Percentiles rank a stretch among this genome's conserved stretches.
These are phyloP conservation scores for Starmerella apis DNA, from an alignment of 805 yeast genomes.

Conservation along the genomic window DNA sequence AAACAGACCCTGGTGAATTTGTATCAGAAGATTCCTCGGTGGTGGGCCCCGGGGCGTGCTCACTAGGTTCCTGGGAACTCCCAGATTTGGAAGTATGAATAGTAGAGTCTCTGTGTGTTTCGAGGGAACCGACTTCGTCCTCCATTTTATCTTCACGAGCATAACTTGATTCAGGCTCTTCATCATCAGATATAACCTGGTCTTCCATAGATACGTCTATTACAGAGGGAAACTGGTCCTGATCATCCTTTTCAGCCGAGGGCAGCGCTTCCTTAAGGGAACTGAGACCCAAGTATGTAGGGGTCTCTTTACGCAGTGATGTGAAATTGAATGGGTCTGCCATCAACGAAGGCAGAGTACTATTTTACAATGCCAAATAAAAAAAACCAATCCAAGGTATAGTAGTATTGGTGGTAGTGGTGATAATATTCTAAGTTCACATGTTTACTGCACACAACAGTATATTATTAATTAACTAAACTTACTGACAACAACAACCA, in stretches of 20 bases:
- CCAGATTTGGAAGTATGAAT: no score
- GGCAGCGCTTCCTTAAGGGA: slow-evolving; percentile 16
- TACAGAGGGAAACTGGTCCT: background rate
- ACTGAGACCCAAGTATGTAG: slow-evolving; percentile 17
- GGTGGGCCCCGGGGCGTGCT: no score
- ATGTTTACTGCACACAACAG: slow-evolving; percentile 1
- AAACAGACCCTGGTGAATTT: background rate
- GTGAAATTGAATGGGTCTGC: slow-evolving; percentile 17
- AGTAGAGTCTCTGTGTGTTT: no score
- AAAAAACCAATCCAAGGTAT: no score
- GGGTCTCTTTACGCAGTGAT: slow-evolving; percentile 9
- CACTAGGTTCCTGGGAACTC: no score
- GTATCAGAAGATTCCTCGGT: background rate
- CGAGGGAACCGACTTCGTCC: no score
- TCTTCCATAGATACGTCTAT: slow-evolving; percentile 17
- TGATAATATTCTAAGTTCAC: no score
- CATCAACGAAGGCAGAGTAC: background rate
- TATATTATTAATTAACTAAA: background rate
- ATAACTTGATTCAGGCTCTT: background rate
- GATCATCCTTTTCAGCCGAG: background rate
- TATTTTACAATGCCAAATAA: background rate
- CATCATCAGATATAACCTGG: slow-evolving; percentile 3
- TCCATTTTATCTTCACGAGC: background rate
- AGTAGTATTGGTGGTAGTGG: no score
- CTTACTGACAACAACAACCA: background rate